Evolutionary conservation across 352 stramenopile species (phyloP).

Genomic region (Globisporangium carolinianum): DNA sequence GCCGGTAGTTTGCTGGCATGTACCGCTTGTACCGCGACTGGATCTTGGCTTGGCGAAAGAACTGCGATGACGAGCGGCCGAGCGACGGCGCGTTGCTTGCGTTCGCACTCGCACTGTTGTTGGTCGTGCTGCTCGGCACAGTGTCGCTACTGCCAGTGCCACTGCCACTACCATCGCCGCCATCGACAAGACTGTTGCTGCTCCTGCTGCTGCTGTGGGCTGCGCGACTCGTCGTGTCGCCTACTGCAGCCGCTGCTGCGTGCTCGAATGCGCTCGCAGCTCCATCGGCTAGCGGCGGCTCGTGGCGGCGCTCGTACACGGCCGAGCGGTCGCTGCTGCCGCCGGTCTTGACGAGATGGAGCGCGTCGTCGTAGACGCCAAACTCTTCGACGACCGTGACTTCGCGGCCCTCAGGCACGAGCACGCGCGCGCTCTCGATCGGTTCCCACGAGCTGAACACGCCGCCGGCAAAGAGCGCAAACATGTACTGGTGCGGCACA

Average conservation of each 20-base stretch:
- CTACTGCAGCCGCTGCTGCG: slow-evolving; percentile 11
- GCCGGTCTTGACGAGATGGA: slow-evolving; percentile 52
- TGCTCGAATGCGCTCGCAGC: slow-evolving; percentile 16
- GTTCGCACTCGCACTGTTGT: neutral
- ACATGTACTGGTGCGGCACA: slow-evolving; percentile 87
- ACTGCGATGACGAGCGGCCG: slow-evolving; percentile 36
- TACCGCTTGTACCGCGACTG: slow-evolving; percentile 81
- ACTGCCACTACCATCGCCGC: neutral
- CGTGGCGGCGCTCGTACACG: slow-evolving; percentile 42
- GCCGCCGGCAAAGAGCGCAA: slow-evolving; percentile 82
- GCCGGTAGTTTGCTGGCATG: slow-evolving; percentile 62
- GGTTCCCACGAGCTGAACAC: slow-evolving; percentile 81
- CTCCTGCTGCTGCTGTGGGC: slow-evolving; percentile 13
- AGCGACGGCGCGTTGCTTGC: slow-evolving; percentile 3
- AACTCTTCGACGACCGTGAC: slow-evolving; percentile 79
- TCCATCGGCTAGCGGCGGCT: slow-evolving; percentile 14
- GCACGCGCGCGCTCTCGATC: slow-evolving; percentile 57
- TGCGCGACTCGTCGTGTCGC: slow-evolving; percentile 1
- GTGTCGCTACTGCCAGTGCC: neutral
- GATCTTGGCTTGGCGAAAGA: slow-evolving; percentile 57
- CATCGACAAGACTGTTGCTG: neutral
- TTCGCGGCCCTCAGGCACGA: slow-evolving; percentile 73
- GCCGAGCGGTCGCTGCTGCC: slow-evolving; percentile 51
- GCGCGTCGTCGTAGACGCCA: slow-evolving; percentile 54
- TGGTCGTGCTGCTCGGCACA: neutral